Evolutionary conservation across 2,329 filamentous ascomycete species (phyloP).

Genomic region (Fusarium foetens): DNA sequence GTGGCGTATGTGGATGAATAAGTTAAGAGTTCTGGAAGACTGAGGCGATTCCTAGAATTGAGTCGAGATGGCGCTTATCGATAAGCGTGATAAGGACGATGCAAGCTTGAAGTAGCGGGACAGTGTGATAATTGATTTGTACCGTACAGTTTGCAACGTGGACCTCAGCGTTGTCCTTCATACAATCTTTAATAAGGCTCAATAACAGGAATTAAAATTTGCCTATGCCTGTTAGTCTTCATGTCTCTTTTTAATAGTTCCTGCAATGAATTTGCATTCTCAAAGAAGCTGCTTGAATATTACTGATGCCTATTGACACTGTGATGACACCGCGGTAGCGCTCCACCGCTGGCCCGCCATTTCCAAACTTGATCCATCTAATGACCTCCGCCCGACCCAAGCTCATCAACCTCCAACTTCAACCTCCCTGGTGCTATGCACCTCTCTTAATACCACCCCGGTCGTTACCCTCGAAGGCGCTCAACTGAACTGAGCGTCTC

Average conservation of each 20-base stretch:
- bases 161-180: rapidly evolving
- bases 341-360: conserved; percentile 28
- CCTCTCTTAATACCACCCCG: conserved; percentile 31
- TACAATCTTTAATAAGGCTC: not conserved
- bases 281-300: rapidly evolving
- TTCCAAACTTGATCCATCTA: conserved; percentile 39
- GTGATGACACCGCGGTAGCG: conserved; percentile 19
- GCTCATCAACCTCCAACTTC: conserved; percentile 38
- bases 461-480: conserved; percentile 30
- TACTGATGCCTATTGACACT: conserved; percentile 19
- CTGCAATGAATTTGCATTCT: rapidly evolving
- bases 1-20: conserved; percentile 1
- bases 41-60: conserved; percentile 39
- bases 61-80: conserved; percentile 32
- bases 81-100: conserved; percentile 21
- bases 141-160: not conserved
- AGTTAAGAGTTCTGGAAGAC: conserved; percentile 8
- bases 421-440: conserved; percentile 41
- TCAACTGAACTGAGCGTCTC: not conserved
- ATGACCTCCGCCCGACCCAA: conserved; percentile 41
- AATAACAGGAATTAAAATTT: rapidly evolving
- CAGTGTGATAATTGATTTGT: not conserved
- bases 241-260: rapidly evolving
- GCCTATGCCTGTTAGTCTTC: rapidly evolving
- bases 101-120: not conserved